A percentile compares a stretch with the other conserved stretches of the same genome.
Evolutionary conservation across 2,329 filamentous ascomycete genomes (phyloP).

Genomic region (Alternaria arborescens): DNA sequence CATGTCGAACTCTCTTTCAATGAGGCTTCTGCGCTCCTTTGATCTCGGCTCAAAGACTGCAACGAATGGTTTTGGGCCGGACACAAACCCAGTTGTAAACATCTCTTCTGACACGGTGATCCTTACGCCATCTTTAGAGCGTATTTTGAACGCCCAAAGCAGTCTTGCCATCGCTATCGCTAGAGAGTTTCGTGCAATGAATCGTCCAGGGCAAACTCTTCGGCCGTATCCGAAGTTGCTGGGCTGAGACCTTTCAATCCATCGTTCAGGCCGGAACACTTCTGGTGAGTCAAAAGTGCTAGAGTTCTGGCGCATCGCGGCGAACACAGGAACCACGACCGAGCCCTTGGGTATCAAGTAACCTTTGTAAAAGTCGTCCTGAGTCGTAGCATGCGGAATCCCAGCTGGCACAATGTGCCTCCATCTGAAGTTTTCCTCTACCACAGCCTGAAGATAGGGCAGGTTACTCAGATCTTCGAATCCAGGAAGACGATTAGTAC

Average conservation of each 20-base stretch:
- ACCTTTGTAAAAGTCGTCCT: not conserved
- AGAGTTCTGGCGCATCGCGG: slow-evolving; percentile 45
- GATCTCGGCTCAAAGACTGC: too few species aligned
- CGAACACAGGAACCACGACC: slow-evolving; percentile 44
- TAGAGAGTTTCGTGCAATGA: slow-evolving; percentile 41
- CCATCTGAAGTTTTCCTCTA: not conserved
- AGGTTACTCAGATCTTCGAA: not conserved
- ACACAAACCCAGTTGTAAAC: not conserved
- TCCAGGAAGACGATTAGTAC: not conserved
- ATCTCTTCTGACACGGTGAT: not conserved
- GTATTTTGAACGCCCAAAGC: slow-evolving; percentile 53
- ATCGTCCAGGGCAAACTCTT: slow-evolving; percentile 54
- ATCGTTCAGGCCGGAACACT: slow-evolving; percentile 49
- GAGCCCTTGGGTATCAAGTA: slow-evolving; percentile 28
- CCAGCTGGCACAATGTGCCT: not conserved
- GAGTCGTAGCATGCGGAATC: not conserved
- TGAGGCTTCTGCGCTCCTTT: too few species aligned
- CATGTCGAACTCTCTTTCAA: too few species aligned
- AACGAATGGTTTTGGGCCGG: too few species aligned
- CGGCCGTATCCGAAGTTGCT: slow-evolving; percentile 60
- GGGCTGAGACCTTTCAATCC: slow-evolving; percentile 28
- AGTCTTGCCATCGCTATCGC: slow-evolving; percentile 24
- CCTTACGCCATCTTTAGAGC: too few species aligned
- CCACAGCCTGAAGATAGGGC: not conserved
- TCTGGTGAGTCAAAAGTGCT: slow-evolving; percentile 39